Evolutionary conservation across 2,329 filamentous ascomycete species (phyloP).

Genomic region (Fusarium cicatricum): DNA sequence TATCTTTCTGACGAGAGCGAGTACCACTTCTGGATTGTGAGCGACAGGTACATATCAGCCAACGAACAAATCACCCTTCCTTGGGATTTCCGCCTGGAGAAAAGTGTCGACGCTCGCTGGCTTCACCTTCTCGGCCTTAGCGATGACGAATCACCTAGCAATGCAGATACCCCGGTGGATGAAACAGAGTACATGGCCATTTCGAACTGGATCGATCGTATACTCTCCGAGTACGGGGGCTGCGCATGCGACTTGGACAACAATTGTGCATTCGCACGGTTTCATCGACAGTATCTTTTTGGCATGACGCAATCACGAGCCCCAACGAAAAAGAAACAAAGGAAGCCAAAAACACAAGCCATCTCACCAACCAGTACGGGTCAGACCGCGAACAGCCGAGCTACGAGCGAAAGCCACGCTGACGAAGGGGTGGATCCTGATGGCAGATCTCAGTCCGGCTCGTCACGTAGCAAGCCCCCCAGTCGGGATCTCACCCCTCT

Average conservation of each 20-base stretch:
- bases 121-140: constrained; percentile 67
- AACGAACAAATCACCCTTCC: constrained; percentile 70
- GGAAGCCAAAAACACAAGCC: constrained; percentile 63
- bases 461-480: constrained; percentile 69
- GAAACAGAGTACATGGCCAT: constrained; percentile 68
- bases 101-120: constrained; percentile 61
- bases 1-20: constrained; percentile 80
- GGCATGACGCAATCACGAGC: constrained; percentile 54
- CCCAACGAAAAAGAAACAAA: constrained; percentile 57
- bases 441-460: constrained; percentile 53
- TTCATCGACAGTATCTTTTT: constrained; percentile 65
- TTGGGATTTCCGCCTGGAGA: constrained; percentile 74
- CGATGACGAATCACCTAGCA: constrained; percentile 62
- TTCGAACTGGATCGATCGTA: constrained; percentile 70
- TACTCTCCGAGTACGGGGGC: constrained; percentile 80
- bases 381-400: constrained; percentile 69
- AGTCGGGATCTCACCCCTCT: constrained; percentile 72
- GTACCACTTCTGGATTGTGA: constrained; percentile 93
- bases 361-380: constrained; percentile 70
- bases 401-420: constrained; percentile 67
- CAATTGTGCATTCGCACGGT: constrained; percentile 70
- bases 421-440: constrained; percentile 66
- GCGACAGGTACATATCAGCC: constrained; percentile 75
- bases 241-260: constrained; percentile 75
- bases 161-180: constrained; percentile 63